Conservation (phyloP, 805 yeast genomes). For the Ogataea trehalophila region DNA sequence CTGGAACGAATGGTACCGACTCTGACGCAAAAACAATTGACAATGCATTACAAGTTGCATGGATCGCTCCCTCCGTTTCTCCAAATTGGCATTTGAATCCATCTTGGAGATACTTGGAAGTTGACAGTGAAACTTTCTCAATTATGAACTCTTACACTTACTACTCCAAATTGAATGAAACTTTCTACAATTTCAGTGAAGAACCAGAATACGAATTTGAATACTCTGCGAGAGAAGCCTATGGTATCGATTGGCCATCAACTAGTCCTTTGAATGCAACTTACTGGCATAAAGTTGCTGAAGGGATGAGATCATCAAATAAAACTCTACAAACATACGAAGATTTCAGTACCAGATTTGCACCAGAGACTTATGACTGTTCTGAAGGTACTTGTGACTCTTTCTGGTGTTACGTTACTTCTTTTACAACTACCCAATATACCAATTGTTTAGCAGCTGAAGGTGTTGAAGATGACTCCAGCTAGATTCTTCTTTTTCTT, state of each 20-base stretch:
- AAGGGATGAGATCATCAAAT: conserved; percentile 37
- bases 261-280: conserved; percentile 59
- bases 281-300: conserved; percentile 59
- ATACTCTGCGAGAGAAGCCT: conserved; percentile 59
- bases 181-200: conserved; percentile 46
- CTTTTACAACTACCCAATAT: conserved; percentile 33
- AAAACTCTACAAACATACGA: conserved; percentile 45
- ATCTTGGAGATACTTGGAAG: conserved; percentile 67
- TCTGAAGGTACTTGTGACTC: conserved; percentile 43
- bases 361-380: conserved; percentile 53
- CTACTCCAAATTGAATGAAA: conserved; percentile 55
- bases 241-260: conserved; percentile 57
- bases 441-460: conserved; percentile 15
- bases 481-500: background rate
- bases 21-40: conserved; percentile 33
- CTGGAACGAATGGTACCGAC: conserved; percentile 35
- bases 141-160: conserved; percentile 56
- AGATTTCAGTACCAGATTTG: conserved; percentile 44
- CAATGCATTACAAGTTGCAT: conserved; percentile 50
- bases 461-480: background rate
- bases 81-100: conserved; percentile 60
- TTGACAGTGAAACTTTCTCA: conserved; percentile 55
- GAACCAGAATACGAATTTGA: conserved; percentile 61
- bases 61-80: conserved; percentile 63
- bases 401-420: conserved; percentile 38